Evolutionary conservation across 2,329 filamentous ascomycete species (phyloP), one percentile per base, ranked within the genome.

Genomic region (Monilinia polystroma): DNA sequence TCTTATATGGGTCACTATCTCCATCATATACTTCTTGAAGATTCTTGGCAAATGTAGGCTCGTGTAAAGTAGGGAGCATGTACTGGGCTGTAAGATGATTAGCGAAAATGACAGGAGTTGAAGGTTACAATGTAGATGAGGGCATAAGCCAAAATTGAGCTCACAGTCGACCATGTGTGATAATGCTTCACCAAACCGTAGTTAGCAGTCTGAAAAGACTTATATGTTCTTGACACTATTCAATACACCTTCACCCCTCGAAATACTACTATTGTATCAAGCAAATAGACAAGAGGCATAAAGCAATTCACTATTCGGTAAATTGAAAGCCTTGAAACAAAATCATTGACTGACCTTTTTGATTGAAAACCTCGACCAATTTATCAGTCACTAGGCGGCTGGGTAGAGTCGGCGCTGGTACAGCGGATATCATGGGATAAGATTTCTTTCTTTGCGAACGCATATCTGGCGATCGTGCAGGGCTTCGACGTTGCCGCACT

Each of bases 341-440:
- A 66, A 12, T 60, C 20, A 51, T 60, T 32, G 55, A 73, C 82
- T 73, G 77, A 92, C 91, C 89, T 84, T 94, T 93, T 74, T 92
- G 87, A 73, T 90, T 90, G 77, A 94, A 98, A 1, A 96, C 85
- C 74, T 96, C 88, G 14, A 97, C 83, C 52, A 99, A 82, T 73
- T 88, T 87, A 72, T 95, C 89, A 26, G 90, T 89, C 66, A 96
- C 83, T 35, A 86, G 83, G 69, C 88, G 84, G 59, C 86, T 90
- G 0, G 94, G 95, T 56, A 98, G 81, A 57, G 82, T 86, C 68
- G 87, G 84, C 23, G 93, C 93, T 5, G 94, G 89, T 26, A 92
- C 87, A 67, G 91, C 89, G 78, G 93, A 97, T 73, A 95, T 90
- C 79, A 95, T 90, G 11, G 93, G 93, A 75, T 96, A 97, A 74